Base-by-base conservation (phyloP, 139 green algal species). In the Chlamydomonas sphaeroides region DNA sequence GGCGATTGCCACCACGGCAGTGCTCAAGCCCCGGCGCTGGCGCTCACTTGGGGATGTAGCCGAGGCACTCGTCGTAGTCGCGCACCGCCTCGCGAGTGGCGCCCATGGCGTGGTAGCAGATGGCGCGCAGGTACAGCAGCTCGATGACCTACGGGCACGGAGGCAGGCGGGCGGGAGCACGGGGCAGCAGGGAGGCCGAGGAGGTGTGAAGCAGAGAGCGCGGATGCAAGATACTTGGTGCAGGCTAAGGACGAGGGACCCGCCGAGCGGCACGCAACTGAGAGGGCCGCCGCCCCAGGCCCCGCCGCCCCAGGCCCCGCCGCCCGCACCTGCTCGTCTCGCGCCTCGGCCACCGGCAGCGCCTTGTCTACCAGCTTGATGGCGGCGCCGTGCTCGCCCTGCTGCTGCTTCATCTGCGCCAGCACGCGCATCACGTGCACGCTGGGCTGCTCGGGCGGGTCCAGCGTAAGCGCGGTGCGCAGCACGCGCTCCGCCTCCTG, bases 371-470 rank as follows among this genome's bases (percentile, higher is more conserved):
- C 76, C 56, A 96, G 63, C 41, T 71, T 42, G 30, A 96, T 85
- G 5, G 95, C 93, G 0, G 86, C 85, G 18, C 61, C 35, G 78
- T 98, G 95, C 53, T 93, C 71, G 26, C 94, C 94, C 57, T 85
- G 70, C 49, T 93, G 90, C 86, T 95, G 93, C 69, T 86, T 76
- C 94, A 97, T 96, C 33, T 93, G 91, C 11, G 92, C 92, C 63
- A 93, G 77, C 67, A 93, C 84, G n/a, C 72, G 56, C 70, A 88
- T 59, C 45, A 82, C 65, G 65, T 76, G 56, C 71, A 90, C 45
- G 15, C 51, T 45, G 48, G 82, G 81, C 63, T 75, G 48, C 51
- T 66, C 83, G 35, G 78, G 71, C 68, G 70, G 36, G 53, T 92
- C 88, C 57, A 95, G 74, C 33, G 71, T 63, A 10, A 88, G 61